phyloP scores from a whole-genome alignment of 169 alveolate genomes.

The Plasmodium ovale region DNA sequence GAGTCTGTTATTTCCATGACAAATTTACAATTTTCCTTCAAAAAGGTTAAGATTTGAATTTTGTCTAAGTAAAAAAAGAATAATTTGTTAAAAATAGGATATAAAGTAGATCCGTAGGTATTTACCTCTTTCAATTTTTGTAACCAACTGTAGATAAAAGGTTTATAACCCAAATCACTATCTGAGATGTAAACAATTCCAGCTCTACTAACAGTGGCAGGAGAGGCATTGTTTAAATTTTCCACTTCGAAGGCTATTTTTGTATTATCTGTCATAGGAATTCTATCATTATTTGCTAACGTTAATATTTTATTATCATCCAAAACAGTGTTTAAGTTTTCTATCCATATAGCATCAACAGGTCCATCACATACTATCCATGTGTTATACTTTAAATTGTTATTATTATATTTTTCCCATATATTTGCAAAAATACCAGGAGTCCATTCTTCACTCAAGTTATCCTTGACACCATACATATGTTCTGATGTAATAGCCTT shows the following conservation, averaged over 20 bases:
- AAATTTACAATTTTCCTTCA: slow-evolving; percentile 83
- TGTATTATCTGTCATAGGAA: slow-evolving; percentile 91
- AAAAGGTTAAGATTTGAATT: slow-evolving; percentile 74
- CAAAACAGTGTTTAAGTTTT: slow-evolving; percentile 97
- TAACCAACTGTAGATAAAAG: slow-evolving; percentile 95
- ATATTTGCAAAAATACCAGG: slow-evolving; percentile 86
- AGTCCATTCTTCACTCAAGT: slow-evolving; percentile 96
- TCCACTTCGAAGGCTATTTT: slow-evolving; percentile 94
- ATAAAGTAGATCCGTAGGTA: slow-evolving; percentile 42
- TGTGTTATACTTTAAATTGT: slow-evolving; percentile 93
- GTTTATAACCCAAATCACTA: slow-evolving; percentile 89
- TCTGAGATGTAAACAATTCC: slow-evolving; percentile 98
- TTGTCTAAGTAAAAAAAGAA: slow-evolving; percentile 75
- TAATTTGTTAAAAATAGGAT: slow-evolving; percentile 72
- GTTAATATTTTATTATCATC: slow-evolving; percentile 98
- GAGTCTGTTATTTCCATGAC: slow-evolving; percentile 92
- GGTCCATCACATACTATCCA: slow-evolving; percentile 99
- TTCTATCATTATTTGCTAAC: slow-evolving; percentile 97
- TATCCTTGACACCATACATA: slow-evolving; percentile 93
- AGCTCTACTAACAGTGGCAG: slow-evolving; percentile 99
- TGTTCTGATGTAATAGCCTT: slow-evolving; percentile 96
- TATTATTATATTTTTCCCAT: slow-evolving; percentile 77
- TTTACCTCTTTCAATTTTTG: slow-evolving; percentile 89
- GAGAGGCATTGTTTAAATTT: slow-evolving; percentile 96
- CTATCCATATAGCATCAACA: slow-evolving; percentile 99